Evolutionary conservation across 306 rosid genomes (phyloP).

Genomic region (Quercus parvula): DNA sequence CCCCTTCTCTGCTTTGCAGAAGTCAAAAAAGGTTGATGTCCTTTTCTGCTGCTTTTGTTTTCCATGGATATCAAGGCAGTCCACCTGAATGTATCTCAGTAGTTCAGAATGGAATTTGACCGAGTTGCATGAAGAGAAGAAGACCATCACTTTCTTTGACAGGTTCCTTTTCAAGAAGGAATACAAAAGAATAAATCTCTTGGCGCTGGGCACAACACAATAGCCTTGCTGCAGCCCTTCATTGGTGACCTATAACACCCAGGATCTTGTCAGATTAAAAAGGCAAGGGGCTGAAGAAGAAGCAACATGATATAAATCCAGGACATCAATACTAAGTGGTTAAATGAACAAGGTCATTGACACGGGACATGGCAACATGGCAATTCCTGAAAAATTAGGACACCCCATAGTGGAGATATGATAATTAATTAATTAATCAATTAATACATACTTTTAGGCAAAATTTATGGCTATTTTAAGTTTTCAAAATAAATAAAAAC

Average conservation of each 20-base stretch:
- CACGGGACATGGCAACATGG: too few species aligned
- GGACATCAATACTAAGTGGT: too few species aligned
- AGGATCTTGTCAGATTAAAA: conserved; percentile 21
- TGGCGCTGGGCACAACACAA: conserved; percentile 76
- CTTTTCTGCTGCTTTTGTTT: conserved; percentile 89
- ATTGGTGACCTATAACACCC: conserved; percentile 65
- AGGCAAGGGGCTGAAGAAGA: conserved; percentile 5
- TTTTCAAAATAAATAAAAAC: too few species aligned
- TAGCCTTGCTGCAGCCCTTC: conserved; percentile 98
- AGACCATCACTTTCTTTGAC: conserved; percentile 90
- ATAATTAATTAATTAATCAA: too few species aligned
- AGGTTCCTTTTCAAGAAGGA: conserved; percentile 73
- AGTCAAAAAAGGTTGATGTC: conserved; percentile 57
- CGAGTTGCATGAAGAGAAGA: conserved; percentile 94
- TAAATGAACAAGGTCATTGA: too few species aligned
- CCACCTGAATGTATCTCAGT: conserved; percentile 63
- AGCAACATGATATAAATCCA: neutral
- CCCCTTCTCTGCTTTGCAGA: conserved; percentile 84
- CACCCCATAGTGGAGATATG: too few species aligned
- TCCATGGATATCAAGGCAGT: conserved; percentile 87
- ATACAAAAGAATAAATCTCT: conserved; percentile 78
- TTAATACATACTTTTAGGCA: too few species aligned
- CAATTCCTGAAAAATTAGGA: too few species aligned
- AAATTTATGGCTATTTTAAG: too few species aligned
- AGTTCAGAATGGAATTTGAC: conserved; percentile 88